Conservation (phyloP, 2,329 filamentous ascomycete genomes). For the Cytospora schulzeri region DNA sequence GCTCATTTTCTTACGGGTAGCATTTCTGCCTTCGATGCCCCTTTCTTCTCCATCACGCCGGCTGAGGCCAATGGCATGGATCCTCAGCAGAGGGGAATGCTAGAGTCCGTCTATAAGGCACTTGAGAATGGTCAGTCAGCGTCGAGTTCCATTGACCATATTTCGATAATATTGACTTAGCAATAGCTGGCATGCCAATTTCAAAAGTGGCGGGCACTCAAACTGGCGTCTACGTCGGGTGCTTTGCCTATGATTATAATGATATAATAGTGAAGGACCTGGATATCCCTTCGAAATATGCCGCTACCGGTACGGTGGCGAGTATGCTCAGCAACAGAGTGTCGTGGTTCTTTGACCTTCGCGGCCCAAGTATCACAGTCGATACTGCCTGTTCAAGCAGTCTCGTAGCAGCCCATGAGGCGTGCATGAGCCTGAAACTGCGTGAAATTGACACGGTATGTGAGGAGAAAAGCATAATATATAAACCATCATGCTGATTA, state of each 20-base stretch:
- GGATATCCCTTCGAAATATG: constrained; percentile 31
- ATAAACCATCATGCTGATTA: not conserved
- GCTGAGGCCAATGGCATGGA: constrained; percentile 26
- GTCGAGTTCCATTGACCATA: not conserved
- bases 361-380: constrained; percentile 39
- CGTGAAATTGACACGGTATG: constrained; percentile 33
- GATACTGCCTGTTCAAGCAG: constrained; percentile 44
- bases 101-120: constrained; percentile 25
- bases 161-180: not conserved
- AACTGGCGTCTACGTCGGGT: constrained; percentile 34
- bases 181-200: constrained; percentile 20
- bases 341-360: constrained; percentile 41
- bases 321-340: constrained; percentile 40
- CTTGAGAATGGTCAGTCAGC: constrained; percentile 26
- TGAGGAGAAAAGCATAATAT: constrained; percentile 30
- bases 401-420: constrained; percentile 36
- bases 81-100: constrained; percentile 26
- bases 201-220: constrained; percentile 15
- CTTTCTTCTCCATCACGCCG: constrained; percentile 28
- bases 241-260: constrained; percentile 34
- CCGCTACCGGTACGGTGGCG: constrained; percentile 35
- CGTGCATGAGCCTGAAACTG: constrained; percentile 16
- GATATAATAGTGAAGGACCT: constrained; percentile 30
- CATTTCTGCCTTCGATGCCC: constrained; percentile 26
- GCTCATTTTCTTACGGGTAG: constrained; percentile 21